Percentiles rank a stretch among this genome's conserved stretches.
These are phyloP conservation scores for Bassia scoparia DNA, from an alignment of 148 eudicot species.

Conservation along the genomic window DNA sequence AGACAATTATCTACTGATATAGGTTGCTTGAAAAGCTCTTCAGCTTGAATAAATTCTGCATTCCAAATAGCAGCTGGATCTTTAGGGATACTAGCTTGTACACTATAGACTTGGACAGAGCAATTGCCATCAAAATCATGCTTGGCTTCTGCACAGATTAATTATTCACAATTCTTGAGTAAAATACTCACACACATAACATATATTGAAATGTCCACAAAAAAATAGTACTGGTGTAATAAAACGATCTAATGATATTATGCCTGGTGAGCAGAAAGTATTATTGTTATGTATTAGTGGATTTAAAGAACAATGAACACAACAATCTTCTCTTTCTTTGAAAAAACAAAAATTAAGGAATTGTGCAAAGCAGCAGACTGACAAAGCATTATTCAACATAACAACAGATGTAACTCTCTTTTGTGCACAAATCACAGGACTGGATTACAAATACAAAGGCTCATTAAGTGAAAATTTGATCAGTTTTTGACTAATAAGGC, in stretches of 20 bases:
- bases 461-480: background rate
- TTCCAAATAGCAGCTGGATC: slow-evolving; percentile 92
- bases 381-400: background rate
- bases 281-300: too few species aligned
- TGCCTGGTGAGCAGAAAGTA: too few species aligned
- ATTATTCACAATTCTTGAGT: background rate
- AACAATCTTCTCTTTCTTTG: background rate
- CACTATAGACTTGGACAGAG: slow-evolving; percentile 93
- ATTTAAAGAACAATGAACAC: too few species aligned
- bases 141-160: slow-evolving; percentile 62
- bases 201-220: background rate
- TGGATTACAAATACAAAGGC: background rate
- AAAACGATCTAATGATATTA: background rate
- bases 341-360: background rate
- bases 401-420: background rate
- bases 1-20: slow-evolving; percentile 63
- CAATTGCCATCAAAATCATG: slow-evolving; percentile 69
- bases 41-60: slow-evolving; percentile 91
- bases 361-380: background rate
- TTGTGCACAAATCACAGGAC: background rate
- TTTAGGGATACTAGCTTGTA: slow-evolving; percentile 85
- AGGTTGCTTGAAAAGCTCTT: slow-evolving; percentile 84
- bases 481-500: background rate
- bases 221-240: background rate
- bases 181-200: background rate